These are phyloP conservation scores for Anthostomella pinea DNA, from an alignment of 2,329 filamentous ascomycete genomes.

Conservation along the genomic window DNA sequence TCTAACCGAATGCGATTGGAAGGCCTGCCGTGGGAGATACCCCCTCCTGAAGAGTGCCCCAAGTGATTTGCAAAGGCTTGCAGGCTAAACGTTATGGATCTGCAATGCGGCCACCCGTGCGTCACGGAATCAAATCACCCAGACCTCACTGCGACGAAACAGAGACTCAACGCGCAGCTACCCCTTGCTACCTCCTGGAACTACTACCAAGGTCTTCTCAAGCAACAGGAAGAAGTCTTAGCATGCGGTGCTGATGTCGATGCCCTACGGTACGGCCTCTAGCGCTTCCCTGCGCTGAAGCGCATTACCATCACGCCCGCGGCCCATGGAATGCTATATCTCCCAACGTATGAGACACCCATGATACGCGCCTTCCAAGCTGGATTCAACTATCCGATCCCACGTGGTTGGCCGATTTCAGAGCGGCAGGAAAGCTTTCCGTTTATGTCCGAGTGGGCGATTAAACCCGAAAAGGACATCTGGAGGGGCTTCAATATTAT, in stretches of 20 bases:
- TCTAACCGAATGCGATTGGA: no score
- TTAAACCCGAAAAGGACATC: neutral
- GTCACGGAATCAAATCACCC: no score
- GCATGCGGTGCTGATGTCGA: neutral
- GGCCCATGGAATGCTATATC: conserved; percentile 35
- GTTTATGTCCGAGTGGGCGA: neutral
- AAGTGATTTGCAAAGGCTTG: no score
- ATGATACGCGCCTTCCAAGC: conserved; percentile 39
- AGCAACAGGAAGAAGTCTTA: no score
- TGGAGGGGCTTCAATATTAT: conserved; percentile 34
- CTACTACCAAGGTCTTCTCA: no score
- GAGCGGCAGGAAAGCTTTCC: neutral
- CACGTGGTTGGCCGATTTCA: conserved; percentile 29
- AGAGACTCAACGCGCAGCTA: neutral
- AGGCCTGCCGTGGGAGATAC: no score
- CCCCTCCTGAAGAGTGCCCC: no score
- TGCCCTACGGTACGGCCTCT: neutral
- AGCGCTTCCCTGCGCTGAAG: conserved; percentile 36
- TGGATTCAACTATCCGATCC: conserved; percentile 39
- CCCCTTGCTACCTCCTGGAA: neutral
- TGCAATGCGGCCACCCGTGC: no score
- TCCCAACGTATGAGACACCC: conserved; percentile 40
- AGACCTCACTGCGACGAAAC: no score
- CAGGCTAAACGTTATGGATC: no score
- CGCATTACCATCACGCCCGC: conserved; percentile 39